Evolutionary conservation across 805 yeast species (phyloP).

Genomic region (Debaryomyces tyrocola): DNA sequence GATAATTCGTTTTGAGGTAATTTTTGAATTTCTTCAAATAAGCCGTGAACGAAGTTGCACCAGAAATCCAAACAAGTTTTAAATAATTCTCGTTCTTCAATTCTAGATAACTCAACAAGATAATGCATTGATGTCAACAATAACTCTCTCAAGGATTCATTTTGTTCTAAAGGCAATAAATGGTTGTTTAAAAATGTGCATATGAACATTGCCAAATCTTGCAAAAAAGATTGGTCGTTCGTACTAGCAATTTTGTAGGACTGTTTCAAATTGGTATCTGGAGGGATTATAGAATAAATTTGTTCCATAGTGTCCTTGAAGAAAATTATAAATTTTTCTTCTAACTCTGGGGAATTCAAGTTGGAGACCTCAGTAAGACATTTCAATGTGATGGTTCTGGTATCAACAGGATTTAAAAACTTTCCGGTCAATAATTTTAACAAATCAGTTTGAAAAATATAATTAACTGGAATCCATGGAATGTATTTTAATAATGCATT

Average conservation of each 20-base stretch:
- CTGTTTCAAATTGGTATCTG: slow-evolving; percentile 64
- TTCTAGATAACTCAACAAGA: slow-evolving; percentile 78
- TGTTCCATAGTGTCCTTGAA: slow-evolving; percentile 75
- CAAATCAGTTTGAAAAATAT: slow-evolving; percentile 84
- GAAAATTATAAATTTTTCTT: slow-evolving; percentile 60
- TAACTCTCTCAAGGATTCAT: slow-evolving; percentile 54
- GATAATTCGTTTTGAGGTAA: slow-evolving; percentile 70
- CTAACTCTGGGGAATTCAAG: slow-evolving; percentile 53
- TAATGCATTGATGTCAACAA: slow-evolving; percentile 75
- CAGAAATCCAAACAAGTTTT: slow-evolving; percentile 95
- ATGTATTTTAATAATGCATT: slow-evolving; percentile 80
- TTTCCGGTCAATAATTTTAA: slow-evolving; percentile 70
- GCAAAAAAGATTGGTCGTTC: slow-evolving; percentile 88
- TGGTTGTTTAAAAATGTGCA: slow-evolving; percentile 82
- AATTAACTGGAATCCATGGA: slow-evolving; percentile 92
- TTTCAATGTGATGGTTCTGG: slow-evolving; percentile 82
- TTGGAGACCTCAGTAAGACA: slow-evolving; percentile 90
- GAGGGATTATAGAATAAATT: slow-evolving; percentile 68
- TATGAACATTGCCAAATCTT: slow-evolving; percentile 91
- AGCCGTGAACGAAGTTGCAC: slow-evolving; percentile 78
- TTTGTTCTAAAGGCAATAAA: slow-evolving; percentile 60
- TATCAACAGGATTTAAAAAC: slow-evolving; percentile 74
- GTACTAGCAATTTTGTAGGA: slow-evolving; percentile 76
- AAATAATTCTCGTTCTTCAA: slow-evolving; percentile 94
- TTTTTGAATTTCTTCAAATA: slow-evolving; percentile 82